A percentile compares a stretch with the other conserved stretches of the same genome.
Evolutionary conservation across 2,329 filamentous ascomycete species (phyloP).

Genomic region (Ophiobolus disseminans): DNA sequence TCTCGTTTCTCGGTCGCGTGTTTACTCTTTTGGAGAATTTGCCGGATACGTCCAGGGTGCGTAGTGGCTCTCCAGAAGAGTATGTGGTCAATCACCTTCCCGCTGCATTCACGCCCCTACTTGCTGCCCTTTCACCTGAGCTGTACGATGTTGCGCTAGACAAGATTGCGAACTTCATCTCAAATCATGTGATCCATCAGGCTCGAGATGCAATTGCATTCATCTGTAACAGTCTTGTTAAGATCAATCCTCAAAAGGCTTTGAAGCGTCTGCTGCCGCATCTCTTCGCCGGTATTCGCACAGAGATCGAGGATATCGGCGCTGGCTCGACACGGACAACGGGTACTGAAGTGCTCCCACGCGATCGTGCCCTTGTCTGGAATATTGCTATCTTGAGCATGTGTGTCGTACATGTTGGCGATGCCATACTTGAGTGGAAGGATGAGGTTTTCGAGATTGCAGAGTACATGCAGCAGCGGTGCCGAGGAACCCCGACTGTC

Average conservation of each 20-base stretch:
- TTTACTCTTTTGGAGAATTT: constrained; percentile 96
- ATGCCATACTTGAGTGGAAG: constrained; percentile 87
- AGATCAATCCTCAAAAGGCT: constrained; percentile 92
- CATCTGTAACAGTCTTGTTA: constrained; percentile 95
- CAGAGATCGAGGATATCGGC: constrained; percentile 95
- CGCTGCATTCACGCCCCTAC: constrained; percentile 86
- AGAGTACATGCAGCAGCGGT: constrained; percentile 95
- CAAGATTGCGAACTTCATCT: constrained; percentile 90
- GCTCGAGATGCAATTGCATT: constrained; percentile 98
- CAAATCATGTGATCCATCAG: constrained; percentile 94
- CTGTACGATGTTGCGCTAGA: constrained; percentile 91
- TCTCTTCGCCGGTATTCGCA: constrained; percentile 88
- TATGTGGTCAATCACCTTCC: constrained; percentile 96
- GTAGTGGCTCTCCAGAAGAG: constrained; percentile 92
- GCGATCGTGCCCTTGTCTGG: constrained; percentile 94
- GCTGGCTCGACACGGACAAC: constrained; percentile 94
- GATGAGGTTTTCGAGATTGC: constrained; percentile 89
- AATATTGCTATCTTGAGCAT: constrained; percentile 96
- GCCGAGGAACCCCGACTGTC: constrained; percentile 89
- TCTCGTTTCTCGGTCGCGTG: constrained; percentile 89
- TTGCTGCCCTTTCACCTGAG: constrained; percentile 89
- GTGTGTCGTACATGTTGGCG: constrained; percentile 95
- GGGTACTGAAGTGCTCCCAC: constrained; percentile 88
- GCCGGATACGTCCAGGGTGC: constrained; percentile 85
- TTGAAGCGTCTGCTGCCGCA: constrained; percentile 90